phyloP scores from a whole-genome alignment of 345 rosid species.

The Fremontodendron californicum region DNA sequence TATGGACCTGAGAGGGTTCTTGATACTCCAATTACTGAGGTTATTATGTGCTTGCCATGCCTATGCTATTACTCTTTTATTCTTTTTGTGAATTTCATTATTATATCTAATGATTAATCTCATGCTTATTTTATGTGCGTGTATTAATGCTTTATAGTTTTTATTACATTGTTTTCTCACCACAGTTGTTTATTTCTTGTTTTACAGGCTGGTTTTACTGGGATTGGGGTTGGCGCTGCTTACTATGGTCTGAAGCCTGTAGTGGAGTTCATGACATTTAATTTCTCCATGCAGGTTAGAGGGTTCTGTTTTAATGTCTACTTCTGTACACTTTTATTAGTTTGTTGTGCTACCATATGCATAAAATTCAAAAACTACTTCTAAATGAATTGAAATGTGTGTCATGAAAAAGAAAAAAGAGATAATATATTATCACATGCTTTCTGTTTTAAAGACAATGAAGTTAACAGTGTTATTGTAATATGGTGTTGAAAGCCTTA shows the following conservation, averaged over 20 bases:
- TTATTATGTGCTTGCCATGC: neutral
- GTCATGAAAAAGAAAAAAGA: neutral
- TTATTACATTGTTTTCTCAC: neutral
- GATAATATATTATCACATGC: neutral
- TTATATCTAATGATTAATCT: neutral
- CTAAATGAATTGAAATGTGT: neutral
- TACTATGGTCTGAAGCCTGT: too few relatives aligned
- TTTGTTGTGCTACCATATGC: neutral
- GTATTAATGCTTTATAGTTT: neutral
- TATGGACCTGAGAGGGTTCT: too few relatives aligned
- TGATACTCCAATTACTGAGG: too few relatives aligned
- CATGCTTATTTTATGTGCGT: neutral
- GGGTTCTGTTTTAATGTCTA: neutral
- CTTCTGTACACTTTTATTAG: neutral
- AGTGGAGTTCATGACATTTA: too few relatives aligned
- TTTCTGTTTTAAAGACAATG: neutral
- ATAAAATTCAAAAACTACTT: neutral
- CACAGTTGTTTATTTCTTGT: slow-evolving; percentile 15
- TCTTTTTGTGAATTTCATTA: neutral
- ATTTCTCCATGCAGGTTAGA: slow-evolving; percentile 79
- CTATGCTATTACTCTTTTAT: neutral
- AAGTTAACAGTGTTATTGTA: neutral
- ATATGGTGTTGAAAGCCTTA: neutral
- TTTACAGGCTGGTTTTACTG: slow-evolving; percentile 78
- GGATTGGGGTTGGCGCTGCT: too few relatives aligned